A percentile compares a stretch with the other conserved stretches of the same genome.
These are phyloP conservation scores for Poa pratensis DNA, from an alignment of 176 grass and related monocot genomes.

Conservation along the genomic window DNA sequence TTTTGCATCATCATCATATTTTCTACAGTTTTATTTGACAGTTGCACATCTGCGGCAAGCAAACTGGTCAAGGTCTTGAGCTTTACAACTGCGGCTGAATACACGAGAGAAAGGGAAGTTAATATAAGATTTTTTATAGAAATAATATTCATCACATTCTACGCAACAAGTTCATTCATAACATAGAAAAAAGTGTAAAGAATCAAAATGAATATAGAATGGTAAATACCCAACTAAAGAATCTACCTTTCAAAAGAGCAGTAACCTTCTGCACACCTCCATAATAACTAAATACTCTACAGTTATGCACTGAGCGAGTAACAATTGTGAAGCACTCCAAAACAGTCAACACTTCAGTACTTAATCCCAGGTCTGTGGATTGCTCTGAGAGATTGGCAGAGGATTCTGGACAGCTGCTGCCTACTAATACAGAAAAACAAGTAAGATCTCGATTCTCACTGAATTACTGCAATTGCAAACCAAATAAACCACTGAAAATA, in stretches of 20 bases:
- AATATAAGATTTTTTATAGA: constrained; percentile 39
- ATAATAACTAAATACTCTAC: constrained; percentile 95
- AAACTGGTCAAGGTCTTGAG: constrained; percentile 89
- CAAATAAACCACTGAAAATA: constrained; percentile 33
- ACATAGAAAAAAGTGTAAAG: background rate
- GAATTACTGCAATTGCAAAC: constrained; percentile 28
- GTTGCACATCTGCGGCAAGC: constrained; percentile 74
- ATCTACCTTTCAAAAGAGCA: constrained; percentile 94
- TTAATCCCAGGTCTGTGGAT: constrained; percentile 62
- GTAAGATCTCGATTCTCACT: constrained; percentile 22
- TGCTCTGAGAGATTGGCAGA: constrained; percentile 68
- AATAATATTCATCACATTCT: constrained; percentile 22
- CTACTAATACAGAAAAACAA: constrained; percentile 53
- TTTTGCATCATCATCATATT: constrained; percentile 83
- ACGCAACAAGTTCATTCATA: constrained; percentile 20
- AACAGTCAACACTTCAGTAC: constrained; percentile 66
- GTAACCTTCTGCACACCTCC: constrained; percentile 93
- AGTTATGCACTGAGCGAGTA: constrained; percentile 85
- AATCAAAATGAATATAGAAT: constrained; percentile 27
- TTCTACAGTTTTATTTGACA: constrained; percentile 72
- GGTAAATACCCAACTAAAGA: constrained; percentile 2
- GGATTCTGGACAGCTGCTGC: constrained; percentile 62
- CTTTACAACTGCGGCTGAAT: constrained; percentile 89
- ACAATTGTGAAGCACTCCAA: constrained; percentile 84
- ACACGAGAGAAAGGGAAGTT: constrained; percentile 43